phyloP scores from a whole-genome alignment of 2,329 filamentous ascomycete genomes.

The Fusarium buxicola region DNA sequence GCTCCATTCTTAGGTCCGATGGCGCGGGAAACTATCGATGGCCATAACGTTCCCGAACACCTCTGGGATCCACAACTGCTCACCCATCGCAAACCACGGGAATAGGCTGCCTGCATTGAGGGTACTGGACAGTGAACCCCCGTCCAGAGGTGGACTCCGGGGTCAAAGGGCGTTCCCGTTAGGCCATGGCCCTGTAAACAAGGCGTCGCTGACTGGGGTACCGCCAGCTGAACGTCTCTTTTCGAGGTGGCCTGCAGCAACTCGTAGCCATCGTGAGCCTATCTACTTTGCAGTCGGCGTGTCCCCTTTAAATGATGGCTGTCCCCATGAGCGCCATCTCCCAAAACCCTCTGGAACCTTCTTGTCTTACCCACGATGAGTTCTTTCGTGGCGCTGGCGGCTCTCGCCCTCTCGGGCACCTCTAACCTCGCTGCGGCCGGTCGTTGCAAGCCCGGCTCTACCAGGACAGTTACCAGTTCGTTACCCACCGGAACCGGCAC shows the following conservation, averaged over 20 bases:
- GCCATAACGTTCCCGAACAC: too few species aligned
- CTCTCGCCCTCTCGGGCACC: conserved; percentile 14
- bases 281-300: too few species aligned
- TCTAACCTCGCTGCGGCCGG: neutral
- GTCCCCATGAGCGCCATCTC: neutral
- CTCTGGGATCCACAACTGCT: too few species aligned
- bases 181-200: neutral
- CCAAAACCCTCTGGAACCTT: neutral
- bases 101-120: too few species aligned
- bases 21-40: too few species aligned
- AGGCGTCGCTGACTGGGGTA: neutral
- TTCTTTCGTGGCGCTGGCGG: conserved; percentile 14
- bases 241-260: neutral
- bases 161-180: too few species aligned
- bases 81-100: too few species aligned
- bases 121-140: too few species aligned
- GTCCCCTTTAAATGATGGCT: neutral
- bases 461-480: neutral
- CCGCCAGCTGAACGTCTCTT: neutral
- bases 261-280: too few species aligned
- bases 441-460: conserved; percentile 3
- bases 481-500: neutral
- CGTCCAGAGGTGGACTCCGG: too few species aligned
- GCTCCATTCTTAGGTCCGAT: too few species aligned
- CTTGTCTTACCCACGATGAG: conserved; percentile 7